Percentiles rank a stretch among this genome's conserved stretches.
These are phyloP conservation scores for Quillaja saponaria DNA, from an alignment of 306 rosid genomes.

Conservation along the genomic window DNA sequence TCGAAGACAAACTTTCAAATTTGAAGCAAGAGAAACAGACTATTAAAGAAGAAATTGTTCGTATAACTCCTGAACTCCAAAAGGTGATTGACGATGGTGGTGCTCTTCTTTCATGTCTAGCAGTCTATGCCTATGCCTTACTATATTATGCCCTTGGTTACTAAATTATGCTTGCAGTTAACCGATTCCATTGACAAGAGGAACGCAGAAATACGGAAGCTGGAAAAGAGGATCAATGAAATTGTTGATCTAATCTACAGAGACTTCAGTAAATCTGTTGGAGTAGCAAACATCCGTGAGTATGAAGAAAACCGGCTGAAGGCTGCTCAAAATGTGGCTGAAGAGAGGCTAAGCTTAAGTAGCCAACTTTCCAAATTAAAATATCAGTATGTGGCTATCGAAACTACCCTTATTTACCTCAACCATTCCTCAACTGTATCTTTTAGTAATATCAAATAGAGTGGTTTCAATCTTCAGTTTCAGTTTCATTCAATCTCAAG, in stretches of 20 bases:
- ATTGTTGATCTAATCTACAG: constrained; percentile 81
- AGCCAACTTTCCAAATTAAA: constrained; percentile 88
- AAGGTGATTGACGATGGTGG: constrained; percentile 60
- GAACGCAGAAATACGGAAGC: constrained; percentile 59
- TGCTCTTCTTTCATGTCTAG: constrained; percentile 15
- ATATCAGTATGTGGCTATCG: no score
- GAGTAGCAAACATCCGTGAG: constrained; percentile 97
- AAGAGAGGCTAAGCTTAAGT: constrained; percentile 86
- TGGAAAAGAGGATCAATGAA: constrained; percentile 88
- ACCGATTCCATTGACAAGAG: constrained; percentile 61
- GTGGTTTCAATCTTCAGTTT: constrained; percentile 13
- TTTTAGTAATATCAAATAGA: no score
- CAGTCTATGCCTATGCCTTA: constrained; percentile 22
- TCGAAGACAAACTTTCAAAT: constrained; percentile 77
- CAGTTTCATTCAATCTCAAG: constrained; percentile 6
- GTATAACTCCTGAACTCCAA: constrained; percentile 72
- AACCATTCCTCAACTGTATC: background rate
- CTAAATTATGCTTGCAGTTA: no score
- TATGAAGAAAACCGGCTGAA: constrained; percentile 95
- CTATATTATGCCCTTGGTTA: no score
- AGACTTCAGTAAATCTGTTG: constrained; percentile 86
- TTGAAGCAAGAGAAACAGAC: constrained; percentile 64
- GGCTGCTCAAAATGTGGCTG: constrained; percentile 81
- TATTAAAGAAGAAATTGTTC: constrained; percentile 73
- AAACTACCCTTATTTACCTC: constrained; percentile 18